Evolutionary conservation across 805 yeast species (phyloP).

Genomic region (Wickerhamomyces strasburgensis): DNA sequence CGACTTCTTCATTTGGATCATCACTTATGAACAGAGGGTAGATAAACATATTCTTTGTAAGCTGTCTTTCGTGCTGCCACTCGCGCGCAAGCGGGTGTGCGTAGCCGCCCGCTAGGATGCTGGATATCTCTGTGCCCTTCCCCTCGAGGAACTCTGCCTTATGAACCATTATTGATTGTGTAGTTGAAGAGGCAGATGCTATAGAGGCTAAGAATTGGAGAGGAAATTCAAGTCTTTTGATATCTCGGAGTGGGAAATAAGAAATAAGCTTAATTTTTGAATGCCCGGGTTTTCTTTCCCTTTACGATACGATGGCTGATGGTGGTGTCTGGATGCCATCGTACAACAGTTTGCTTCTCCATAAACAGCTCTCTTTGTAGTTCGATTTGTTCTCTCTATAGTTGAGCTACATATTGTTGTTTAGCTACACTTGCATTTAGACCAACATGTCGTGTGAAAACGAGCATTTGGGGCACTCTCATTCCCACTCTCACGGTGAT

Average conservation of each 20-base stretch:
- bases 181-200: no score
- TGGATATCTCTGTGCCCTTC: constrained; percentile 57
- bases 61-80: constrained; percentile 87
- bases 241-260: background rate
- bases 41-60: constrained; percentile 84
- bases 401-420: no score
- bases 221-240: no score
- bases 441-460: constrained; percentile 30
- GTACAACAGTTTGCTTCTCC: no score
- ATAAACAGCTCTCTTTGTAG: no score
- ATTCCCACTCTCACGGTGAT: constrained; percentile 15
- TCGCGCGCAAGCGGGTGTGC: constrained; percentile 82
- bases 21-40: constrained; percentile 88
- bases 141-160: constrained; percentile 64
- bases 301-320: no score
- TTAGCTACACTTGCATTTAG: background rate
- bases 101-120: constrained; percentile 90
- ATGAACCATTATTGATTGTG: constrained; percentile 57
- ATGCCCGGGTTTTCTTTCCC: no score
- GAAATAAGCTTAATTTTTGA: constrained; percentile 1
- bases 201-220: no score
- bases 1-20: constrained; percentile 69
- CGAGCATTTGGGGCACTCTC: constrained; percentile 21
- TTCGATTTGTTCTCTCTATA: no score
- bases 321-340: no score